Conservation (phyloP, 495 filamentous ascomycete species). For the Rhizodiscina lignyota region DNA sequence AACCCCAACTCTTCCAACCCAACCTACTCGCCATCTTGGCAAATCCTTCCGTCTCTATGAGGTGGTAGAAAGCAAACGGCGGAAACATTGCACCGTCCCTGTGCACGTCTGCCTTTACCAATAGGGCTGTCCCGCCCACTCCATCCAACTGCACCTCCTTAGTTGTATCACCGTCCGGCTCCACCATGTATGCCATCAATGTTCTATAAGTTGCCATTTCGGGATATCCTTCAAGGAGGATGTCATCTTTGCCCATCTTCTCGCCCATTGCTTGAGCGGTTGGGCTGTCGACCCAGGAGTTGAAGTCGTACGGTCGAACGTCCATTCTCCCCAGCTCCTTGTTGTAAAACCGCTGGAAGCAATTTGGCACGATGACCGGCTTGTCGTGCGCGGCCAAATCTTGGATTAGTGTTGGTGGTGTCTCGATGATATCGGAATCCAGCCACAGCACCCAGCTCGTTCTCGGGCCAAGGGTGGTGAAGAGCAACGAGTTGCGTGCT, state of each 20-base stretch:
- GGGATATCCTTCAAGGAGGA: constrained; percentile 80
- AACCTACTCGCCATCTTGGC: constrained; percentile 88
- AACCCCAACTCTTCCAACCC: constrained; percentile 65
- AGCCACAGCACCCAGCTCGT: constrained; percentile 97
- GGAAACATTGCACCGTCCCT: constrained; percentile 98
- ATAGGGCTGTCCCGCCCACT: constrained; percentile 80
- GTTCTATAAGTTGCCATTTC: constrained; percentile 84
- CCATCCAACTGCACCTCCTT: constrained; percentile 65
- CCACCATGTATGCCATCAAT: constrained; percentile 76
- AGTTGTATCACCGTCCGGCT: constrained; percentile 33
- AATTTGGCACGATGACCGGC: constrained; percentile 84
- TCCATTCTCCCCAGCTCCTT: constrained; percentile 46
- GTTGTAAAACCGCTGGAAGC: constrained; percentile 80
- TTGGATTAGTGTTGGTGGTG: constrained; percentile 71
- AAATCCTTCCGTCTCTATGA: constrained; percentile 96
- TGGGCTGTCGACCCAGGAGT: constrained; percentile 83
- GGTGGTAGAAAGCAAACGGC: constrained; percentile 84
- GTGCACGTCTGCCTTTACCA: constrained; percentile 96
- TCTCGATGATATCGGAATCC: constrained; percentile 84
- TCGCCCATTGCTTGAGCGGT: constrained; percentile 55
- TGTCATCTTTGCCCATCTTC: constrained; percentile 76
- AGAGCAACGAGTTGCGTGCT: constrained; percentile 83
- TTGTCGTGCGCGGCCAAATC: constrained; percentile 78
- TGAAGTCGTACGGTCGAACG: constrained; percentile 86
- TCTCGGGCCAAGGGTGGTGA: constrained; percentile 88